Evolutionary conservation across 2,329 filamentous ascomycete genomes (phyloP), one percentile per base, ranked within the genome.

Genomic region (Stagonosporopsis rhizophila): DNA sequence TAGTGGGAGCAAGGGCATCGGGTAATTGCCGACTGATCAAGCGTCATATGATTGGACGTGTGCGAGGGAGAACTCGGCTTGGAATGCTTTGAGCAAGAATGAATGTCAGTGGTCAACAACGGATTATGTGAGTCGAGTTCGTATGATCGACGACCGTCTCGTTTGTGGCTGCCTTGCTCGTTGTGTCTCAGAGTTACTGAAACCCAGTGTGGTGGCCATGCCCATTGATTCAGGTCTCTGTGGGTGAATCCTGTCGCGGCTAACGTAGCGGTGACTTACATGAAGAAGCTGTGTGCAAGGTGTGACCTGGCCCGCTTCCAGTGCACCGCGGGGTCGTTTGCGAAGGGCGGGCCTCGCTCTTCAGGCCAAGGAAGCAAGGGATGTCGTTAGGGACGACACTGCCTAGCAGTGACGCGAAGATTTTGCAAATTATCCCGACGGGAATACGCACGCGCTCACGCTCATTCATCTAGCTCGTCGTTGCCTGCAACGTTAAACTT

Each of bases 401-500:
- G 41, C 58, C 55, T 59, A 58, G 61, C 61, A 51, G 67, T 71
- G 71, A 71, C 67, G 70, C 65, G 67, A 62, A 64, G 53, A 59
- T 42, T 52, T 52, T 60, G 59, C 61, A 67, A 60, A 52, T 65
- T 66, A 61, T 58, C 62, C 62, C 62, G 69, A 67, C 64, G 60
- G 62, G 64, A 64, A 69, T 63, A 69, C 64, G 62, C 61, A 67
- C 60, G 66, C 62, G 61, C 60, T 73, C 68, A 74, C 64, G 64
- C 68, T 66, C 57, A 68, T 42, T 76, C 75, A 61, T 77, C 74
- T 71, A 75, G 69, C 64, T 91, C 85, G 71, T 90, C 87, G 76
- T 80, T 80, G 82, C 80, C 83, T 78, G 82, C 89, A 80, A 96
- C 88, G 80, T 88, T 93, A 81, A 98, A 92, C 82, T 91, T 96